Conservation (phyloP, 805 yeast species). For the Jamesozyma piceae region DNA sequence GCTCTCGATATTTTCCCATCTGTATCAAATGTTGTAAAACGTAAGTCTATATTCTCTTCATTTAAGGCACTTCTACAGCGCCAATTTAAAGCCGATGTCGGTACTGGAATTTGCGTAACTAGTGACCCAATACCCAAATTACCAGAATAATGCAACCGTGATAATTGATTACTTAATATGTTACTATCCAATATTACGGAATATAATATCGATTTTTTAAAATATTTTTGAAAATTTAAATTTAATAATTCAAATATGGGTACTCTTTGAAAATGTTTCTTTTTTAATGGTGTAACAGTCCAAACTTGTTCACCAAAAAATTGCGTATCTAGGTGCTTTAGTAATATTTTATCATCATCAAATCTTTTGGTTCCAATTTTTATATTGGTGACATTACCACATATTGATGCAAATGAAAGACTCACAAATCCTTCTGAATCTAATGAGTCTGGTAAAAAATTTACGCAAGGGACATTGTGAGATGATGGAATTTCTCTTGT, state of each 20-base stretch:
- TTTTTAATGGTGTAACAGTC: constrained; percentile 14
- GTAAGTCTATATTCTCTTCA: constrained; percentile 5
- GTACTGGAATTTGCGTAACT: constrained; percentile 23
- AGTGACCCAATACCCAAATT: constrained; percentile 21
- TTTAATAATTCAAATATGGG: constrained; percentile 17
- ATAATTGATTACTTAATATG: constrained; percentile 11
- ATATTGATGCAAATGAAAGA: constrained; percentile 14
- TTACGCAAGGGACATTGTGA: constrained; percentile 16
- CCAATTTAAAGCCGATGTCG: constrained; percentile 12
- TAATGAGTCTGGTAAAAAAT: constrained; percentile 9
- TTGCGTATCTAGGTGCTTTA: constrained; percentile 12
- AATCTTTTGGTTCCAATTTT: constrained; percentile 7
- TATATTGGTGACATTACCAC: constrained; percentile 15
- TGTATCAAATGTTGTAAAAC: constrained; percentile 18
- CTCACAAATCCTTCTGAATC: constrained; percentile 9
- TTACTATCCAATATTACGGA: constrained; percentile 15
- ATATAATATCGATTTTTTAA: constrained; percentile 12
- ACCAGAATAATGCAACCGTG: constrained; percentile 11
- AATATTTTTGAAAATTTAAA: constrained; percentile 13
- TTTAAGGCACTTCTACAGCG: constrained; percentile 6
- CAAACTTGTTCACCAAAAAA: constrained; percentile 14
- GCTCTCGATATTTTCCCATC: constrained; percentile 5
- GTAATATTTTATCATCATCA: not conserved
- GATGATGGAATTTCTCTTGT: constrained; percentile 8
- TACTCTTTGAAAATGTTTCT: constrained; percentile 14